Percentiles rank a stretch among this genome's conserved stretches.
Evolutionary conservation across 1,284 basidiomycete species (phyloP).

Genomic region (Takashimella tepidaria): DNA sequence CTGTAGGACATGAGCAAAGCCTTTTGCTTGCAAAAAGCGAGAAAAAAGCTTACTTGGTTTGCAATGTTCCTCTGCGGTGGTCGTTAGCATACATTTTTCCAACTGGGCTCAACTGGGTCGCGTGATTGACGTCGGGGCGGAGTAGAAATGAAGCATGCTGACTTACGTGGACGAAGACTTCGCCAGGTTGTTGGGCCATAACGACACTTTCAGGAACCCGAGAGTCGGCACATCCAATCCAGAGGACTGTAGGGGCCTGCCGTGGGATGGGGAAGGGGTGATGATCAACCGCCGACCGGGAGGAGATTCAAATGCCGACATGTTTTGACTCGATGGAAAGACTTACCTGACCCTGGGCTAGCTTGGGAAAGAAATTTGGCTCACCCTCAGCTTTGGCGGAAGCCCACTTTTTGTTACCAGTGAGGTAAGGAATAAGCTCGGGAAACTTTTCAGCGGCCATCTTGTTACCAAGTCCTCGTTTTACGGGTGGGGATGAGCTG

Average conservation of each 20-base stretch:
- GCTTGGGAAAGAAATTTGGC: slow-evolving; percentile 32
- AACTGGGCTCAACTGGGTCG: slow-evolving; percentile 3
- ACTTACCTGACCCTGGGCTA: slow-evolving; percentile 41
- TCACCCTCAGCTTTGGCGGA: slow-evolving; percentile 22
- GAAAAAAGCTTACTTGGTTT: slow-evolving; percentile 31
- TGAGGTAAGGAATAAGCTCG: slow-evolving; percentile 22
- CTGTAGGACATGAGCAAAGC: slow-evolving; percentile 47
- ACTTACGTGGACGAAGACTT: slow-evolving; percentile 60
- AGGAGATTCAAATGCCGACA: too few species aligned
- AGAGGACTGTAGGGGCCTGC: slow-evolving; percentile 41
- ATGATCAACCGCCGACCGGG: too few species aligned
- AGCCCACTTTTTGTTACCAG: slow-evolving; percentile 40
- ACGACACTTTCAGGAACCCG: slow-evolving; percentile 45
- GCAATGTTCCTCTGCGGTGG: slow-evolving; percentile 17
- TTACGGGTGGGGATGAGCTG: too few species aligned
- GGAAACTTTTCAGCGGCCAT: slow-evolving; percentile 8
- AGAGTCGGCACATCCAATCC: slow-evolving; percentile 48
- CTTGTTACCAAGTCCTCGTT: too few species aligned
- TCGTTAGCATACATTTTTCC: neutral
- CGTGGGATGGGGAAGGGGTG: neutral
- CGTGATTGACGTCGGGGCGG: neutral
- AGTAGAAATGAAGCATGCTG: neutral
- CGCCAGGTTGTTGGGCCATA: slow-evolving; percentile 54
- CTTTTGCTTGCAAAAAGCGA: too few species aligned
- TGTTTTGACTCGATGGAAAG: neutral